Evolutionary conservation across 768 basidiomycete species (phyloP), one percentile per base, ranked within the genome.

Genomic region (Russula griseocarnosa): DNA sequence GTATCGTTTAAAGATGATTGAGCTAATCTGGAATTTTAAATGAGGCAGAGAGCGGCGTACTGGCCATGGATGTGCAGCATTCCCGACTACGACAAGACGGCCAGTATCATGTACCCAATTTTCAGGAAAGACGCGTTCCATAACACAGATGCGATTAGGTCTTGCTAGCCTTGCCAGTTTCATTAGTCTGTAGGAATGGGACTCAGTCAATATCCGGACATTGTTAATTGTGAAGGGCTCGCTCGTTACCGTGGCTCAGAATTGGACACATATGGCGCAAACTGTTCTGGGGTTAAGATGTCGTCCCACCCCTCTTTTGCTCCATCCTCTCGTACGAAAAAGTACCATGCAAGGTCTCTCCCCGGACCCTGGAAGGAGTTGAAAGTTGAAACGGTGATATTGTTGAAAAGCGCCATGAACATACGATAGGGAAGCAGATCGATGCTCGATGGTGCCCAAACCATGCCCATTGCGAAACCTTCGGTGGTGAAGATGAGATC

Each of bases 11-110:
- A 54, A 26, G 14, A 28, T 30, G 11, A 28, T 30, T 52, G 26
- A 20, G 40, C 24, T 5, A 7, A 9, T n/a, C 8, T 24, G 14
- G 5, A 7, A 22, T 18, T 2, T 9, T 3, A 28, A 38, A 30
- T 26, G n/a, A 40, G 38, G 46, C 13, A n/a, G 6, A 53, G 22
- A 63, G 13, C 3, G 16, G 14, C 72, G 51, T 55, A 76, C 76
- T 0, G 74, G 72, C 66, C 76, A 75, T 1, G 76, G 73, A 69
- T 79, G 78, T 20, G 73, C 76, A 0, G 76, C 76, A 18, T 74
- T 72, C 20, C 78, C 78, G 28, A 76, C 66, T 28, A 76, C 51
- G 5, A 75, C 69, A 1, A 76, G 63, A 20, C 67, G 70, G 14
- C 70, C 72, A 46, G 65, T 71, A 8, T 69, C 67, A 44, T 74